Percentiles rank a stretch among this genome's conserved stretches.
These are phyloP conservation scores for Nakaseomyces delphensis DNA, from an alignment of 1,139 yeast species.

Conservation along the genomic window DNA sequence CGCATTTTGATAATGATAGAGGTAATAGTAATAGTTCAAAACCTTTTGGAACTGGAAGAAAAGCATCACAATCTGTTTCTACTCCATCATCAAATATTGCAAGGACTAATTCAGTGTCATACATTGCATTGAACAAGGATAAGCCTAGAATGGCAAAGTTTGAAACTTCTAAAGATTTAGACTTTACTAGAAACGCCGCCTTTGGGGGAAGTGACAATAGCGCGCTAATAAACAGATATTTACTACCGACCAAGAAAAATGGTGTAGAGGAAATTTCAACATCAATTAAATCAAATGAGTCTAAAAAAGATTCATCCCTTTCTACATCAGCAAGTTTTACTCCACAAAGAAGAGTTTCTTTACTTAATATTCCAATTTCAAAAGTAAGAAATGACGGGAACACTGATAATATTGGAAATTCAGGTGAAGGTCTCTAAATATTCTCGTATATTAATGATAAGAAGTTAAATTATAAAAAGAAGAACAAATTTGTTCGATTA, in stretches of 20 bases:
- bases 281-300: background rate
- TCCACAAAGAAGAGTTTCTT: conserved; percentile 13
- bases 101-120: conserved; percentile 1
- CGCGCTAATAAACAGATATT: conserved; percentile 5
- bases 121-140: background rate
- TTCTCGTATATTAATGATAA: no score
- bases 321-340: background rate
- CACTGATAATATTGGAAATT: background rate
- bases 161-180: background rate
- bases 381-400: conserved; percentile 13
- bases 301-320: background rate
- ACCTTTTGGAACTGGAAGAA: conserved; percentile 2
- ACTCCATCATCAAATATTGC: conserved; percentile 3
- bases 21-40: background rate
- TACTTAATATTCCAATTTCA: conserved; percentile 18
- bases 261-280: background rate
- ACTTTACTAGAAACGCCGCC: background rate
- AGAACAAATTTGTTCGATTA: no score
- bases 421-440: background rate
- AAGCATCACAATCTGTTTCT: background rate
- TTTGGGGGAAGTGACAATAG: conserved; percentile 8
- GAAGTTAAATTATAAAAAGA: no score
- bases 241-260: conserved; percentile 1
- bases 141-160: conserved; percentile 4
- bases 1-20: background rate